Evolutionary conservation across 2,329 filamentous ascomycete species (phyloP), one percentile per base, ranked within the genome.

Genomic region (Emmonsia crescens): DNA sequence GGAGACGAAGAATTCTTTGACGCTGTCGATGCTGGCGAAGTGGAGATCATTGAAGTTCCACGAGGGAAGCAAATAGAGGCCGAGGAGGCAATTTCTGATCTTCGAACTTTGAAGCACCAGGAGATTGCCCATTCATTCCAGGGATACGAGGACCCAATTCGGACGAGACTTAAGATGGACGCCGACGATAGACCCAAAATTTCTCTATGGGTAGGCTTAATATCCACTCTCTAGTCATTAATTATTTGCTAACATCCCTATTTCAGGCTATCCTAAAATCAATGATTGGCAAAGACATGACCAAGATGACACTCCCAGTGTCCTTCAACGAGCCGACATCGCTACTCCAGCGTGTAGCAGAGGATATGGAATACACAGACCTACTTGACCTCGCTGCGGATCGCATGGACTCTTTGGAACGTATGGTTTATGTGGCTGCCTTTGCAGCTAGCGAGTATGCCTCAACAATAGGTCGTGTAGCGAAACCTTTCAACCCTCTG

Each of bases 201-300:
- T 64, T 94, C 89, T 36, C 85, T 99, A 51, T 99, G 94, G 94
- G 92, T 96, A 83, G 77, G 88, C 78, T 52, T 14, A 57, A 40
- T 36, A 27, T 44, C n/a, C 29, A 29, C 27, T 36, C 49, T 21
- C 27, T 19, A 21, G 21, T 3, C 29, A 16, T 29, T 36, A 9
- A 27, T n/a, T 29, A 8, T n/a, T 46, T 21, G 31, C 61, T 51
- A 55, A 49, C 10, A 33, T n/a, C 36, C 14, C 44, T 55, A 33
- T 60, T 60, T 46, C 66, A 96, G 92, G 88, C 89, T 67, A 96
- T 99, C 68, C 79, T 99, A 65, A 99, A 97, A 78, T 97, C 93
- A 27, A 97, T 99, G 94, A 96, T 99, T 75, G 94, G 94, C 65
- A 97, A 99, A 74, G 94, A 99, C 72, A 97, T 99, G 94, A 97